Percentiles rank a stretch among this genome's conserved stretches.
These are phyloP conservation scores for Bryopsis sp. DNA, from an alignment of 139 green algal genomes.

Conservation along the genomic window DNA sequence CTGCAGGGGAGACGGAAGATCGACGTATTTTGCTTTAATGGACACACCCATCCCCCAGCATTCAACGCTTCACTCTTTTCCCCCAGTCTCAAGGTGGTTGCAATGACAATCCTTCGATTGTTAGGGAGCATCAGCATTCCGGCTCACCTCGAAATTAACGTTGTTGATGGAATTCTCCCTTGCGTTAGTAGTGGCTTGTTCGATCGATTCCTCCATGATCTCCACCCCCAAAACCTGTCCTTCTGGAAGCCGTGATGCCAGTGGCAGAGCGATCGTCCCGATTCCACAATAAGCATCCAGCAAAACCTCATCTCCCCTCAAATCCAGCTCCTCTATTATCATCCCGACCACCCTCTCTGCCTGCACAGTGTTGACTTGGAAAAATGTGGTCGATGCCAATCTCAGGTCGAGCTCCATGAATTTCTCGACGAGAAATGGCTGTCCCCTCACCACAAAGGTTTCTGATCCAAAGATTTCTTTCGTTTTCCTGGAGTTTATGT, in stretches of 20 bases:
- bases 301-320: neutral
- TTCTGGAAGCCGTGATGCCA: neutral
- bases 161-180: neutral
- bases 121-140: neutral
- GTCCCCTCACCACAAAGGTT: neutral
- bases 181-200: neutral
- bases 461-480: neutral
- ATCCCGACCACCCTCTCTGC: conserved; percentile 1
- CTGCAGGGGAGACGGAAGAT: neutral
- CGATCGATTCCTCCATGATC: neutral
- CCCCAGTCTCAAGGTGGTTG: too few relatives aligned
- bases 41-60: too few relatives aligned
- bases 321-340: neutral
- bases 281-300: conserved; percentile 6
- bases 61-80: too few relatives aligned
- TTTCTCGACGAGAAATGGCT: neutral
- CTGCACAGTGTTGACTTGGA: conserved; percentile 7
- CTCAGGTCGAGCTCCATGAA: neutral
- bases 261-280: neutral
- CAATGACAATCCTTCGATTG: too few relatives aligned
- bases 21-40: neutral
- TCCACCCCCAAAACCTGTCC: neutral
- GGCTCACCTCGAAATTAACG: neutral
- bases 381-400: neutral
- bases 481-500: neutral